Evolutionary conservation across 75 land plant species (phyloP).

Genomic region (Sequoiadendron giganteum): DNA sequence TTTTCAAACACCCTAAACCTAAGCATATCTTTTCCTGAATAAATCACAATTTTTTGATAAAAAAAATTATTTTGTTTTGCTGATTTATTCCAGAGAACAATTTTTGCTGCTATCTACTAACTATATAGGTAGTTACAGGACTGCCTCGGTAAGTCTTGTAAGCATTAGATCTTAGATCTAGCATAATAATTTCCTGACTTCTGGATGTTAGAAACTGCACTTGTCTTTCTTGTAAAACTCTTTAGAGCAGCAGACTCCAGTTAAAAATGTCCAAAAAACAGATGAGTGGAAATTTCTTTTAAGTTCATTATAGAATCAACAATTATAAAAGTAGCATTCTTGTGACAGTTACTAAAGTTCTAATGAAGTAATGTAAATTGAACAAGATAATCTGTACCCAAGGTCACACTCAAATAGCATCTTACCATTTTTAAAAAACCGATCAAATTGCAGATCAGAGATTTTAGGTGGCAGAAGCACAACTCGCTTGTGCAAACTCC

Average conservation of each 20-base stretch:
- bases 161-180: not conserved
- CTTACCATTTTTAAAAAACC: slow-evolving; percentile 88
- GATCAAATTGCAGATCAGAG: slow-evolving; percentile 58
- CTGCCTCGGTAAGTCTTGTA: not conserved
- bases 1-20: no score
- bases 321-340: not conserved
- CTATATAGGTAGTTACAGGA: not conserved
- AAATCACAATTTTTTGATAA: no score
- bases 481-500: slow-evolving; percentile 56
- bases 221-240: not conserved
- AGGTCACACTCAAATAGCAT: not conserved
- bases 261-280: not conserved
- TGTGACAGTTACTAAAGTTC: not conserved
- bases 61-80: no score
- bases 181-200: not conserved
- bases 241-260: not conserved
- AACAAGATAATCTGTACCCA: not conserved
- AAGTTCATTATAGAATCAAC: slow-evolving; percentile 1
- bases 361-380: not conserved
- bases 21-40: no score
- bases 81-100: no score
- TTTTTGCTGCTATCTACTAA: no score
- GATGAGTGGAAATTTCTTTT: not conserved
- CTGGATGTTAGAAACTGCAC: not conserved
- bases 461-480: slow-evolving; percentile 78